These are phyloP conservation scores for Colletotrichum tropicicola DNA, from an alignment of 2,329 filamentous ascomycete species.

Conservation along the genomic window DNA sequence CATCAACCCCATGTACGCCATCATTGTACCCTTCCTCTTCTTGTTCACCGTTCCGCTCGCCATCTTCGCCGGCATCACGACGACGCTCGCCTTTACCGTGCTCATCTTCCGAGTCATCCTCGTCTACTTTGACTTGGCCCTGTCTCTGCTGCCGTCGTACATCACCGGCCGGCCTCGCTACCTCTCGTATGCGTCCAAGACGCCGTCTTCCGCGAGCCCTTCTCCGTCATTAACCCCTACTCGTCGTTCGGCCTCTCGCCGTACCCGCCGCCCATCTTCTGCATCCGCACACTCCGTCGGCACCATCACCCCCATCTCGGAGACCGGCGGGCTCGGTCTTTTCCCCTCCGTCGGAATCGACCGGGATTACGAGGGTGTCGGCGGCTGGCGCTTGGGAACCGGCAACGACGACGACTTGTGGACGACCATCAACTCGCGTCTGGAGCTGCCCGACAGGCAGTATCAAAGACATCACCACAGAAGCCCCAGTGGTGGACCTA, in stretches of 20 bases:
- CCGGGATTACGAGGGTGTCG: slow-evolving; percentile 67
- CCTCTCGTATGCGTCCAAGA: slow-evolving; percentile 37
- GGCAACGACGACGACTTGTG: slow-evolving; percentile 55
- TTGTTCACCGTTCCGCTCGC: slow-evolving; percentile 70
- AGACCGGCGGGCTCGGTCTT: slow-evolving; percentile 48
- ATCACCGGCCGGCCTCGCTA: slow-evolving; percentile 51
- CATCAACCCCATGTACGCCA: slow-evolving; percentile 62
- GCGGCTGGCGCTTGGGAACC: slow-evolving; percentile 61
- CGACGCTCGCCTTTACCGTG: slow-evolving; percentile 67
- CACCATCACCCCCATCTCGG: slow-evolving; percentile 32
- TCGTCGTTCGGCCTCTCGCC: slow-evolving; percentile 21
- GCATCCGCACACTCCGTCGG: slow-evolving; percentile 16
- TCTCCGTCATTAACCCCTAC: slow-evolving; percentile 31
- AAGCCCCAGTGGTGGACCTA: slow-evolving; percentile 48
- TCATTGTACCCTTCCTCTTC: slow-evolving; percentile 70
- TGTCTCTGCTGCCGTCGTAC: slow-evolving; percentile 65
- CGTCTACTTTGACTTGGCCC: slow-evolving; percentile 70
- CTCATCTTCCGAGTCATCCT: slow-evolving; percentile 68
- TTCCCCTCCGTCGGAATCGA: slow-evolving; percentile 59
- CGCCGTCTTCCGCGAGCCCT: slow-evolving; percentile 30
- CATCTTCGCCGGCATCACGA: slow-evolving; percentile 70
- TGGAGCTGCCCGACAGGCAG: slow-evolving; percentile 57
- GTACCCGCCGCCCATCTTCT: slow-evolving; percentile 16
- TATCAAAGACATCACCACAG: slow-evolving; percentile 52
- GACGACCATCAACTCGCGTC: slow-evolving; percentile 61